phyloP scores from a whole-genome alignment of 2,329 filamentous ascomycete species.

The Epichloe aotearoae region DNA sequence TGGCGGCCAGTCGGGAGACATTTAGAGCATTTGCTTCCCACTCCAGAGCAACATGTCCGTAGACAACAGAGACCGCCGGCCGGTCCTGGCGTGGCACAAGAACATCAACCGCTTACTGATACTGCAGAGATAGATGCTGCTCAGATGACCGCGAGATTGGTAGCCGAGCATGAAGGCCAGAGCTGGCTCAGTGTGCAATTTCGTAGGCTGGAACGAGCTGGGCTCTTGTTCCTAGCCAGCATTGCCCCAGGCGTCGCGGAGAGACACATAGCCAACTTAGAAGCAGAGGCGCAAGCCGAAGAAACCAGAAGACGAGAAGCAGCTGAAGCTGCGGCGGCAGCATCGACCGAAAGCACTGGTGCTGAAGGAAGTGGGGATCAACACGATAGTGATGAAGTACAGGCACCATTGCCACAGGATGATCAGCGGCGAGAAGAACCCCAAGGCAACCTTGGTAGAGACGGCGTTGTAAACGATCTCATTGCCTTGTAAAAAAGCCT shows the following conservation, averaged over 20 bases:
- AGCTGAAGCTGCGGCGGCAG: constrained; percentile 16
- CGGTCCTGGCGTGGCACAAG: constrained; percentile 11
- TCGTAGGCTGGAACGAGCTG: constrained; percentile 43
- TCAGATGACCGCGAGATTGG: constrained; percentile 39
- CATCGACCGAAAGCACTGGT: constrained; percentile 2
- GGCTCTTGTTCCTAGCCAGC: constrained; percentile 51
- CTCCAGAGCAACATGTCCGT: constrained; percentile 22
- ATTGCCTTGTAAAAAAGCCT: constrained; percentile 5
- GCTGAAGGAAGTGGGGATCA: neutral
- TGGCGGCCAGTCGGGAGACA: constrained; percentile 46
- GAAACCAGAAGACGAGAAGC: constrained; percentile 29
- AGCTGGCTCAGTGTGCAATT: constrained; percentile 27
- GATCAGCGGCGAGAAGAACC: neutral
- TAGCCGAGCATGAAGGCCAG: constrained; percentile 25
- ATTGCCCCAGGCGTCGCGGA: constrained; percentile 53
- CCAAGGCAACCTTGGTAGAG: neutral
- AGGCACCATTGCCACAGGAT: constrained; percentile 3
- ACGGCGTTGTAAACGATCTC: constrained; percentile 1
- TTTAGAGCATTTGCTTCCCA: constrained; percentile 45
- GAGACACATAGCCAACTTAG: constrained; percentile 46
- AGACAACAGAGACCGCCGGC: constrained; percentile 10
- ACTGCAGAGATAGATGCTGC: constrained; percentile 30
- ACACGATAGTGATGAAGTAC: neutral
- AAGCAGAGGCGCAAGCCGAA: constrained; percentile 34
- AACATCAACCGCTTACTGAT: constrained; percentile 13